phyloP scores from a whole-genome alignment of 441 rosid species.

The Metrosideros polymorpha region DNA sequence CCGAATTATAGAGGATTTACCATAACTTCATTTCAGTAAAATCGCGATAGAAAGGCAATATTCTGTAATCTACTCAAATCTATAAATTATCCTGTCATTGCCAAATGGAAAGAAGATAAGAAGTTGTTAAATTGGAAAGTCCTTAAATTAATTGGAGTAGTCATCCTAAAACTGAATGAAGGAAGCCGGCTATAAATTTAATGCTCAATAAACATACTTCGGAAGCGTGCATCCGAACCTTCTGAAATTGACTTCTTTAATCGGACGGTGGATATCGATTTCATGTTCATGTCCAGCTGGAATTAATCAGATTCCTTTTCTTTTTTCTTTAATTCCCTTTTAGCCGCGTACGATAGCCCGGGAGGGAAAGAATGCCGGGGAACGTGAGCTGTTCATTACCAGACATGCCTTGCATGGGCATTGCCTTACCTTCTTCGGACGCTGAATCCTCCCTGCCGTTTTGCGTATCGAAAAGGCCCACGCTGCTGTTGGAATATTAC shows the following conservation, averaged over 20 bases:
- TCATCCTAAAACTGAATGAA: background rate
- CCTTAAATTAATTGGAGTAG: background rate
- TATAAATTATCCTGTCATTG: background rate
- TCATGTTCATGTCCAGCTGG: background rate
- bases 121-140: background rate
- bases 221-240: background rate
- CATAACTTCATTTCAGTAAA: background rate
- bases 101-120: background rate
- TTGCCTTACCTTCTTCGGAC: background rate
- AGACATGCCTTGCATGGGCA: background rate
- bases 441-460: background rate
- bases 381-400: background rate
- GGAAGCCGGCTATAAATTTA: background rate
- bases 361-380: background rate
- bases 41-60: background rate
- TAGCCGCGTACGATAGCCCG: background rate
- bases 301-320: fast-evolving
- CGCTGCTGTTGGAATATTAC: background rate
- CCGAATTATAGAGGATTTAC: background rate
- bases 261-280: background rate
- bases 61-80: background rate
- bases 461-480: background rate
- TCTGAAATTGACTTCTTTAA: background rate
- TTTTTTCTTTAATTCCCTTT: background rate
- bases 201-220: background rate